A percentile compares a stretch with the other conserved stretches of the same genome.
Evolutionary conservation across 192 early-diverging fungal genomes (phyloP).

Genomic region (Diversispora eburnea): DNA sequence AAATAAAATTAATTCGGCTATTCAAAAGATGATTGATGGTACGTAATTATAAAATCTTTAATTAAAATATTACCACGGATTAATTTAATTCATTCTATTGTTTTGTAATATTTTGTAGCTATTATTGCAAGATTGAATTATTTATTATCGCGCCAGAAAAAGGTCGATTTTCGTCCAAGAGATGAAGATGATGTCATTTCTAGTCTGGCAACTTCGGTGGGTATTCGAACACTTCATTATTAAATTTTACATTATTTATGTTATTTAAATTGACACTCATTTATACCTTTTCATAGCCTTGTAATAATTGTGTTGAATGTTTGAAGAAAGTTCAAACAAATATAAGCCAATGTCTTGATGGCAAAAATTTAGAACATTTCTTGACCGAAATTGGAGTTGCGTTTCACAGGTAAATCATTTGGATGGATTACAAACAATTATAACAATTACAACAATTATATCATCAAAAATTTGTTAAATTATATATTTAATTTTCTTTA

Average conservation of each 20-base stretch:
- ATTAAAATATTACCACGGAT: not conserved
- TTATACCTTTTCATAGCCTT: conserved; percentile 53
- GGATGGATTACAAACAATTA: not conserved
- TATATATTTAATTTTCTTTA: not conserved
- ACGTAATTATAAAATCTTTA: conserved; percentile 22
- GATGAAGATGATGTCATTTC: conserved; percentile 77
- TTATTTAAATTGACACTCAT: not conserved
- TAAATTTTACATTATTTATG: not conserved
- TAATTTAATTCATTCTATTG: conserved; percentile 20
- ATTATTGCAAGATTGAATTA: conserved; percentile 68
- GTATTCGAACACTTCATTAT: not conserved
- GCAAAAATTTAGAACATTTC: conserved; percentile 73
- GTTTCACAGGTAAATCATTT: conserved; percentile 66
- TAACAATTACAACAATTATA: not conserved
- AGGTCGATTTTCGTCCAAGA: conserved; percentile 85
- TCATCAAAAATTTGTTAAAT: not conserved
- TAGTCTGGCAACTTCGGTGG: conserved; percentile 58
- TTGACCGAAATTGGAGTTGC: conserved; percentile 74
- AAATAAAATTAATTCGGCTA: conserved; percentile 70
- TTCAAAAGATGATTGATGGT: conserved; percentile 72
- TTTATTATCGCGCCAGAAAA: conserved; percentile 75
- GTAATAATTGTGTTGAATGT: conserved; percentile 76
- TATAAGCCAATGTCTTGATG: conserved; percentile 61
- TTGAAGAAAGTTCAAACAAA: conserved; percentile 60
- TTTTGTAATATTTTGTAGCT: conserved; percentile 40